phyloP scores from a whole-genome alignment of 148 eudicot genomes.

The Diospyros kaki region DNA sequence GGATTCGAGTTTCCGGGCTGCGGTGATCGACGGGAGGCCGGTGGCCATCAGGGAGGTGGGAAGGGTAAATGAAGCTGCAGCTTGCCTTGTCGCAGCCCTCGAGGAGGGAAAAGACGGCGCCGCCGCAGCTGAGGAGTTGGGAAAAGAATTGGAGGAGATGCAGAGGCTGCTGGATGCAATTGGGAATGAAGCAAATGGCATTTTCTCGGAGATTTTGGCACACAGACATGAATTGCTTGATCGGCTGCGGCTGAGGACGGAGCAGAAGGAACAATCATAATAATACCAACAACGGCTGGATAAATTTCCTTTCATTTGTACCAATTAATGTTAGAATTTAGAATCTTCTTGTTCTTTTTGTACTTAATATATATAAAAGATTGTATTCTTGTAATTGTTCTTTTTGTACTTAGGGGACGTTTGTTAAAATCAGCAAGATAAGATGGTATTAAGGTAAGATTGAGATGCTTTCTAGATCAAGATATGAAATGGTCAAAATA shows the following conservation, averaged over 20 bases:
- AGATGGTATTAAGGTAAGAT: no score
- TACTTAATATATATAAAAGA: no score
- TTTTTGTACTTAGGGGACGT: no score
- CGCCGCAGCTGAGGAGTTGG: conserved; percentile 22
- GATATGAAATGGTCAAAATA: no score
- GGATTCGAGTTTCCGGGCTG: conserved; percentile 18
- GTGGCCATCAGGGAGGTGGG: conserved; percentile 35
- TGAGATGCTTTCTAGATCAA: no score
- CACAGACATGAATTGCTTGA: conserved; percentile 42
- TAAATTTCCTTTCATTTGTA: no score
- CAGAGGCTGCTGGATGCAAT: conserved; percentile 26
- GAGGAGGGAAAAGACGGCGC: neutral
- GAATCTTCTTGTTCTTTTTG: no score
- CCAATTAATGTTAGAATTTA: no score
- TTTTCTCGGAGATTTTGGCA: conserved; percentile 44
- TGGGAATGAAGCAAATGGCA: conserved; percentile 23
- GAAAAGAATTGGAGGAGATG: conserved; percentile 27
- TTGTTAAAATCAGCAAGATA: no score
- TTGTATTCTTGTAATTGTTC: no score
- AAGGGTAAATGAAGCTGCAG: conserved; percentile 35
- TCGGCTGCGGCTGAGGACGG: conserved; percentile 18
- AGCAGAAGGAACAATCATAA: no score
- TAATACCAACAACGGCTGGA: no score
- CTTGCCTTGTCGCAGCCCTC: conserved; percentile 12
- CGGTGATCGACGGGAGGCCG: conserved; percentile 8